Evolutionary conservation across 2,329 filamentous ascomycete genomes (phyloP), one percentile per base, ranked within the genome.

Genomic region (Fusarium oligoseptatum): DNA sequence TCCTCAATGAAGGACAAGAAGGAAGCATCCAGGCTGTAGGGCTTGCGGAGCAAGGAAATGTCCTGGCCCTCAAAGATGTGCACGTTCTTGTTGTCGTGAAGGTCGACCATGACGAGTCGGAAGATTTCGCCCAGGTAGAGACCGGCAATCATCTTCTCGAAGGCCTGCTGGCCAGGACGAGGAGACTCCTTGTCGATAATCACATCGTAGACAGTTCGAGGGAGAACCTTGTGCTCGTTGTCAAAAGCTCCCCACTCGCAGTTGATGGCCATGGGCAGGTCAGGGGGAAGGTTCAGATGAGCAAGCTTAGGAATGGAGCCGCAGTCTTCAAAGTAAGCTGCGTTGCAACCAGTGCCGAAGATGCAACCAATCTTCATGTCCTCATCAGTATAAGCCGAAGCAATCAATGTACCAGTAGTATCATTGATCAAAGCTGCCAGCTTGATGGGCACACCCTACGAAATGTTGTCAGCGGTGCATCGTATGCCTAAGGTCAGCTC

Each of bases 211-310:
- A 90, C 90, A 29, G 95, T 98, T 64, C 92, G 90, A 14, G 95
- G 95, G 14, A 98, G 92, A 64, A 98, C 93, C 79, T 93, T 89
- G 86, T 96, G 93, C 84, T 97, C 94, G 83, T 98, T 98, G 84
- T 98, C 96, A 80, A 98, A 98, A 37, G 96, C 95, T 76, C 96
- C 96, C 90, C 95, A 98, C 84, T 98, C 96, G 87, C 95, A 98
- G 88, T 98, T 98, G 86, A 98, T 98, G 62, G 95, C 95, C 88
- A 98, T 97, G 56, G 93, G 95, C 70, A 91, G 91, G 71, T 97
- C 92, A 0, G 94, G 87, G 60, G 95, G 93, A 41, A 98, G 90
- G 80, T 97, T 97, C 88, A 97, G 90, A 85, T 98, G 92, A 12
- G 93, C 94, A 64, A 99, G 91, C 88, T 99, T 99, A 75, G 95